Base-by-base conservation (phyloP, 202 grass and related monocot genomes). In the Cymbopogon flexuosus region DNA sequence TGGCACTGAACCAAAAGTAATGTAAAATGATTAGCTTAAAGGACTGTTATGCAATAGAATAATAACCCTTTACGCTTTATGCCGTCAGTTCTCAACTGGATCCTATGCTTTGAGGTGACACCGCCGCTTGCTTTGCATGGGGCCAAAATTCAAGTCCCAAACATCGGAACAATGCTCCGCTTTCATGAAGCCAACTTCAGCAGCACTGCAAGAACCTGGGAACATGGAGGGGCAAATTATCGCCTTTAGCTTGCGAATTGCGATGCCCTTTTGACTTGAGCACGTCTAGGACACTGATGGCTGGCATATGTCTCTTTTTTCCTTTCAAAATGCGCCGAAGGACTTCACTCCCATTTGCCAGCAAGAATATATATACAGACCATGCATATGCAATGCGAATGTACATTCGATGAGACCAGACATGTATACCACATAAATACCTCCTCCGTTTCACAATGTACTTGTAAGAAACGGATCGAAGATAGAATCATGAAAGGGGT, bases 121-220 rank as follows among this genome's bases (percentile, higher is more conserved):
- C 46, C 77, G n/a, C 62, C 70, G 39, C 72, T 76, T 59, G 22
- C 57, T 24, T 80, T 80, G 23, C 70, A 46, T 24, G 75, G 81
- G 33, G 41, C 54, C 67, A 52, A 66, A 72, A 42, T 73, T 60
- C 12, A 23, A 67, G 30, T 49, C 60, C 49, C 49, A 54, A 82
- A 85, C 66, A 51, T 63, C 27, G 72, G 72, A 76, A 73, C 65
- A 35, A 57, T 54, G 73, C 61, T 41, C 16, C 13, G 24, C 87
- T 68, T 89, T 89, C 68, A 54, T 0, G 51, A 51, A 68, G 3
- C 82, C 73, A 78, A 79, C 23, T 37, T 86, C 73, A 82, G 43
- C 49, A 42, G 68, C 39, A 67, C 78, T 73, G 42, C 40, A 41
- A 60, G 58, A 72, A 81, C 82, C 13, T 80, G 47, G 36, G 47